phyloP scores from a whole-genome alignment of 345 rosid species.

The Bruguiera parviflora region DNA sequence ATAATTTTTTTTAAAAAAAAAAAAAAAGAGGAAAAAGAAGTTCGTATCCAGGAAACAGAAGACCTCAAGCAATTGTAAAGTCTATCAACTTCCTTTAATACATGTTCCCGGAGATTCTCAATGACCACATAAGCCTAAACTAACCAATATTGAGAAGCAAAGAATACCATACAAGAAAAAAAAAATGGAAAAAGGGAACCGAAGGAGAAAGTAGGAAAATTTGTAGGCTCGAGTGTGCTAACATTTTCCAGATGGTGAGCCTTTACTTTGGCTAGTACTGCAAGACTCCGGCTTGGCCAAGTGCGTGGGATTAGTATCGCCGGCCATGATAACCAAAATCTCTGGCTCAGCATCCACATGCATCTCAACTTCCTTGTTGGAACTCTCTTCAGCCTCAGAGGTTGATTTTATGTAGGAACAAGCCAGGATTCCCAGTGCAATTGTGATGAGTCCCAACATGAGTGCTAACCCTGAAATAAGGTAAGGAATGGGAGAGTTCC shows the following conservation, averaged over 20 bases:
- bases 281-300: constrained; percentile 1
- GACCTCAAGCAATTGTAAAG: too few relatives aligned
- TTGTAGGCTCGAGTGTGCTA: neutral
- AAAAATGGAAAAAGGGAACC: neutral
- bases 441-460: constrained; percentile 19
- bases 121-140: too few relatives aligned
- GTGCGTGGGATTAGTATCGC: constrained; percentile 15
- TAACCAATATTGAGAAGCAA: neutral
- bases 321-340: constrained; percentile 24
- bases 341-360: constrained; percentile 15
- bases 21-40: too few relatives aligned
- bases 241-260: neutral
- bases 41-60: too few relatives aligned
- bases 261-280: neutral
- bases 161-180: neutral
- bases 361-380: neutral
- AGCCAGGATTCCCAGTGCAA: constrained; percentile 27
- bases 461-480: constrained; percentile 23
- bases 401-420: constrained; percentile 20
- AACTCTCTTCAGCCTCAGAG: neutral
- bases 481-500: constrained; percentile 31
- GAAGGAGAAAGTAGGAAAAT: neutral
- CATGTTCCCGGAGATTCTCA: neutral
- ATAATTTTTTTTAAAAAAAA: too few relatives aligned
- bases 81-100: neutral